These are phyloP conservation scores for Mycena alexandri DNA, from an alignment of 768 basidiomycete species.

Conservation along the genomic window DNA sequence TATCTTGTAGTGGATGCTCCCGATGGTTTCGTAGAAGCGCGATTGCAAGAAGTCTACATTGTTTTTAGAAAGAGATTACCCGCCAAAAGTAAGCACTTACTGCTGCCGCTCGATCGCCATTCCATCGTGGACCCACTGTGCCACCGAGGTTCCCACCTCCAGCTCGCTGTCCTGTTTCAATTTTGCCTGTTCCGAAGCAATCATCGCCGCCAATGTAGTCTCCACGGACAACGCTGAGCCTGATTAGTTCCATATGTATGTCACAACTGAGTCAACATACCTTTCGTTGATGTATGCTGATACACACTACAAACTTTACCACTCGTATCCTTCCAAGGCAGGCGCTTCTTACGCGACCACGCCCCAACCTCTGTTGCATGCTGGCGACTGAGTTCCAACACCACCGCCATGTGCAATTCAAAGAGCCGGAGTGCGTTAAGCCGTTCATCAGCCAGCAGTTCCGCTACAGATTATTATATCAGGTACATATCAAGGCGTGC, in stretches of 20 bases:
- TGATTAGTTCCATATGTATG: background rate
- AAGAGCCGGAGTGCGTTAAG: slow-evolving; percentile 17
- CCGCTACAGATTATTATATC: background rate
- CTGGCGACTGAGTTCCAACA: slow-evolving; percentile 19
- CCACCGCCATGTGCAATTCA: slow-evolving; percentile 24
- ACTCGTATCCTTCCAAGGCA: background rate
- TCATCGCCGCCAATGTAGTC: slow-evolving; percentile 14
- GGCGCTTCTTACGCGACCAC: slow-evolving; percentile 9
- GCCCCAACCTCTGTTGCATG: too few species aligned
- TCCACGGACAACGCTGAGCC: slow-evolving; percentile 19
- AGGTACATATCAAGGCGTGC: slow-evolving; percentile 1
- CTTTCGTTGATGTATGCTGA: slow-evolving; percentile 12
- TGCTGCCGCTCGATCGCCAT: slow-evolving; percentile 22
- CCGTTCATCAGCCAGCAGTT: slow-evolving; percentile 19
- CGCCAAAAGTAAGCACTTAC: slow-evolving; percentile 15
- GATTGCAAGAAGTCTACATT: slow-evolving; percentile 8
- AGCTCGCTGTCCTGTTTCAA: background rate
- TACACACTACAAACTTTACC: slow-evolving; percentile 13
- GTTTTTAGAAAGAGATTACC: background rate
- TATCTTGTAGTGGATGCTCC: too few species aligned
- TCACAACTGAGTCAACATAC: background rate
- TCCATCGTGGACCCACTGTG: slow-evolving; percentile 28
- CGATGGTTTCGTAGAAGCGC: too few species aligned
- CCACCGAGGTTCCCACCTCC: background rate
- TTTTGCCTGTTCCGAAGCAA: slow-evolving; percentile 9